Evolutionary conservation across 352 stramenopile species (phyloP), one percentile per base, ranked within the genome.

Genomic region (Phytophthora tubulina): DNA sequence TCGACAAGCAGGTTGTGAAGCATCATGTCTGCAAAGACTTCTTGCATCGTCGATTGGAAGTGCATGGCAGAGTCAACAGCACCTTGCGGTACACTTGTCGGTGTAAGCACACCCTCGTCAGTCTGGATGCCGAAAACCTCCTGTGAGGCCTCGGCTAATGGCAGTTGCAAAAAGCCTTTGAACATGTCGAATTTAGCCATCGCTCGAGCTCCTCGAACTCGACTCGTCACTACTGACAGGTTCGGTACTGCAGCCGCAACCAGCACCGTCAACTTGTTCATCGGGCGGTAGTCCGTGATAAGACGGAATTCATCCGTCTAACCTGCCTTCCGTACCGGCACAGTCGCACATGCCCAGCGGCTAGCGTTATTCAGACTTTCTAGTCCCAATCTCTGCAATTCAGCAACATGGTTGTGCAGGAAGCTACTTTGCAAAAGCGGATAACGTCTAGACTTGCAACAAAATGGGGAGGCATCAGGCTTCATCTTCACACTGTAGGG

Each of bases 101-200:
- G 21, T 21, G 21, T 21, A 21, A 21, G 21, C 60, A 76, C 72
- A 11, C 46, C 57, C 3, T 65, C 51, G 6, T 76, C 67, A 21
- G 63, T 79, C 41, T 70, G 54, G 45, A 73, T 75, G 14, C 48
- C 58, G 27, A 72, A 54, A 4, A 72, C 30, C 27, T 75, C 63
- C 10, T 63, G 68, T 15, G 50, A 67, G 0, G 53, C 58, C 6
- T 53, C 27, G 15, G 71, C 32, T 21, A 75, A 53, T 1, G 61
- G 58, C 6, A 76, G 31, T 49, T 76, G 61, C 67, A 61, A 79
- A 42, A 70, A 79, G 3, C 67, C 72, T 36, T 71, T 68, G 36
- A 75, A 66, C 35, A 73, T 50, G 27, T 79, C 72, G 14, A 73
- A 57, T 27, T 67, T 72, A 0, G 36, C 61, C 8, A 74, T 55